Percentiles rank a stretch among this genome's conserved stretches.
Evolutionary conservation across 2,329 filamentous ascomycete species (phyloP).

Genomic region (Coniochaeta sp.): DNA sequence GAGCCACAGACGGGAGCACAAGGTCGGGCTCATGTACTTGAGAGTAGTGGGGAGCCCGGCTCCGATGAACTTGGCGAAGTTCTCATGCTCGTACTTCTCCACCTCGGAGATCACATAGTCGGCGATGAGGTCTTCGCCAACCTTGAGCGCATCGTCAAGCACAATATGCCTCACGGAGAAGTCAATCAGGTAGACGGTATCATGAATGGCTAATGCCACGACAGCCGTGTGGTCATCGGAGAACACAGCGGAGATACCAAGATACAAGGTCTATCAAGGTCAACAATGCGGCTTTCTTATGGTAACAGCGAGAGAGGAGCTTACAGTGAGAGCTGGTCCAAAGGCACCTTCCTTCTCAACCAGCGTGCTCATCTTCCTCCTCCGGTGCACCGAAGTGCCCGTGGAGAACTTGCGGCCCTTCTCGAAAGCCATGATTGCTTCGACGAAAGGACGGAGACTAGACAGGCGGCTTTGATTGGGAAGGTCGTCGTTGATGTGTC

Average conservation of each 20-base stretch:
- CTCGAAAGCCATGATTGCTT: constrained; percentile 18
- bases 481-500: not conserved
- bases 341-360: constrained; percentile 34
- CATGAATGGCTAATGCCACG: constrained; percentile 63
- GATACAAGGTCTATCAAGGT: constrained; percentile 43
- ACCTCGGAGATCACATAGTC: constrained; percentile 53
- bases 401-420: constrained; percentile 32
- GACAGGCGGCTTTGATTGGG: not conserved
- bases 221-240: constrained; percentile 43
- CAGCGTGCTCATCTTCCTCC: constrained; percentile 36
- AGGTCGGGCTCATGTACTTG: constrained; percentile 50
- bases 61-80: constrained; percentile 68
- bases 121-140: constrained; percentile 40
- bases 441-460: constrained; percentile 6
- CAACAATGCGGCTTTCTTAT: not conserved
- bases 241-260: constrained; percentile 53
- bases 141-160: constrained; percentile 29
- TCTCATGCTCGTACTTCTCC: constrained; percentile 51
- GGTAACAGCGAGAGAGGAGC: constrained; percentile 5
- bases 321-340: constrained; percentile 38
- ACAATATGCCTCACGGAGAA: constrained; percentile 56
- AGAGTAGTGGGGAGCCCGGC: constrained; percentile 59
- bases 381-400: constrained; percentile 36
- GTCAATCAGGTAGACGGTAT: constrained; percentile 67
- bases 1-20: constrained; percentile 67